Base-by-base conservation (phyloP, 306 rosid genomes). In the Chamaecrista fasciculata region DNA sequence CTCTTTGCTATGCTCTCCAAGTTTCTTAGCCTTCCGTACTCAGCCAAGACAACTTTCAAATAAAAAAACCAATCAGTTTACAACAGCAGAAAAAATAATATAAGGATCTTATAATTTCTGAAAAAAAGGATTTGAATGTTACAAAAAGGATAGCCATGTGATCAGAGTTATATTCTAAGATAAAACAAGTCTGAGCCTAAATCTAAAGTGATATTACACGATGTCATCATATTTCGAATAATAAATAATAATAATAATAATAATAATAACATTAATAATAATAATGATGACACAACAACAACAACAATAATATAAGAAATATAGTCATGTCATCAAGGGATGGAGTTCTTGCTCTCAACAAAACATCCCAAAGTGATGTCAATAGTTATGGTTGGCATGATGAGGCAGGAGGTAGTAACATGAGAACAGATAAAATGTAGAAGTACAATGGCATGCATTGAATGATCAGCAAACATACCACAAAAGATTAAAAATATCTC, bases 1-100 rank as follows among this genome's bases (percentile, higher is more conserved):
- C 81, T 89, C 90, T 91, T 87, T 26, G 88, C 75, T 39, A 95
- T 91, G 76, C 71, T 81, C 19, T 85, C 87, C 28, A 91, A 40
- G 76, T 84, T 39, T 79, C 75, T 87, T 60, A 95, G 83, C 96
- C 99, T 89, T 58, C 96, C 95, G 72, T 87, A 83, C 78, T 52
- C 88, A 69, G 99, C 91, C 65, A 83, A 52, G 16, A 85, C n/a
- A 73, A 65, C 99, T 95, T 74, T 59, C 73, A 62, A 34, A 79
- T 20, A 44, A 42, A 66, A 36, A 23, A 46, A 48, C 14, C 26
- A 46, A 60, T 71, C 67, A 81, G 47, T 66, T 28, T 62, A 68
- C 43, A 46, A 33, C 18, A 39, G 48, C 28, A 40, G 10, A 24
- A 67, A 76, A 53, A 34, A 16, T 29, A 56, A 29, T 23, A 18